Percentiles rank a stretch among this genome's conserved stretches.
Conservation (phyloP, 768 basidiomycete genomes). For the Tephrocybe rancida region DNA sequence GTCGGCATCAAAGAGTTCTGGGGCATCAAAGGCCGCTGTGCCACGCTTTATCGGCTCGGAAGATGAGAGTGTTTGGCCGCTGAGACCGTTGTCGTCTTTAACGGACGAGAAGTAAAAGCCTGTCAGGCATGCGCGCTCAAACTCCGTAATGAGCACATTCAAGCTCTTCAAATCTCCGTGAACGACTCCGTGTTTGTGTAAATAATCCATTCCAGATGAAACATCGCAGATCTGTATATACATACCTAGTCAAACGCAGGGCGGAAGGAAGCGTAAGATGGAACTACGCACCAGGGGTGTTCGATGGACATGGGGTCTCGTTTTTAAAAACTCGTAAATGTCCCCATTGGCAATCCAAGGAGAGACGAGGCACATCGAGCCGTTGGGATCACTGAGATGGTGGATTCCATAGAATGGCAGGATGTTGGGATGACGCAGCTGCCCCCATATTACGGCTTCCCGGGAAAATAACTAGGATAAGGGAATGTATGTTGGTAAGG, state of each 20-base stretch:
- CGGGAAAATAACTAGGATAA: conserved; percentile 1
- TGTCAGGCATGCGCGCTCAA: conserved; percentile 42
- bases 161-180: conserved; percentile 49
- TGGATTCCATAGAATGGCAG: conserved; percentile 40
- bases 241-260: conserved; percentile 5
- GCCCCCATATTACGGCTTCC: conserved; percentile 10
- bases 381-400: conserved; percentile 23
- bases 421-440: conserved; percentile 18
- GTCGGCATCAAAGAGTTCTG: conserved; percentile 30
- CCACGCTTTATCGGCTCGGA: conserved; percentile 19
- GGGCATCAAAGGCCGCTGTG: conserved; percentile 33
- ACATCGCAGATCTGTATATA: conserved; percentile 28
- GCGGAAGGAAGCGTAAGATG: background rate
- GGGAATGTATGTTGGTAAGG: too few relatives aligned
- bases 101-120: conserved; percentile 47
- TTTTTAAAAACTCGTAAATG: conserved; percentile 22
- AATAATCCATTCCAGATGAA: conserved; percentile 30
- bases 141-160: conserved; percentile 3
- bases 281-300: background rate
- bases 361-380: conserved; percentile 31
- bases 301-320: conserved; percentile 8
- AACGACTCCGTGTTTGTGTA: conserved; percentile 34
- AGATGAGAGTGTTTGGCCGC: conserved; percentile 15
- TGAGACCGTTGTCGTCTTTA: conserved; percentile 14
- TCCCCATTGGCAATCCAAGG: conserved; percentile 39